Base-by-base conservation (phyloP, 768 basidiomycete genomes). In the Amanita fuliginea region DNA sequence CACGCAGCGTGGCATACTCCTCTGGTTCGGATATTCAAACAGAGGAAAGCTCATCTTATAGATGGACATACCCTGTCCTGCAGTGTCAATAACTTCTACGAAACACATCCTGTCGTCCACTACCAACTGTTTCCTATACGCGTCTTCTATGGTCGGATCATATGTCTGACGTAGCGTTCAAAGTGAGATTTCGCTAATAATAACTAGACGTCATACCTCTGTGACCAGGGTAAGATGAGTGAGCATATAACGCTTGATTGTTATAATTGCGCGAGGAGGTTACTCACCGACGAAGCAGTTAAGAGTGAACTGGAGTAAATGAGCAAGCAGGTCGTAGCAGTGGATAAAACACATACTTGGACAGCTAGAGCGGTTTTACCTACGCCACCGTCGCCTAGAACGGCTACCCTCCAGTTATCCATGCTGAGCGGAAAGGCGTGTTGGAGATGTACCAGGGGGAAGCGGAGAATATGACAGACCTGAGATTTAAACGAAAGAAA, bases 121-220 rank as follows among this genome's bases (percentile, higher is more conserved):
- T 50, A 93, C 82, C 58, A 93, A 77, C 64, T 93, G 91, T 66
- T 94, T 95, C 60, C 93, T 79, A 69, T 97, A 96, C 54, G 92
- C 92, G 65, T 96, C 93, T 70, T 97, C 93, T 79, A 97, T 97
- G 58, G 93, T 97, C 51, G 93, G 93, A 71, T 97, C 93, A 67
- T 97, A 97, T 46, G 91, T 91, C 90, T 95, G 50, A 35, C 3
- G 47, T 48, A 53, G 42, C 55, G 46, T 39, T 56, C 22, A 52
- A 51, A 47, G 46, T 43, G 49, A 48, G 49, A 37, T 36, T 46
- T 47, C 39, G 48, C 37, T 22, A 45, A 43, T 42, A 46, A 44
- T 46, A 24, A 21, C 45, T 18, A 7, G 26, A 36, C 39, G 34
- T 58, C 71, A 44, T 51, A 83, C 84, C 72, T 86, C 83, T 86